Evolutionary conservation across 176 grass and related monocot genomes (phyloP).

Genomic region (Avena atlantica): DNA sequence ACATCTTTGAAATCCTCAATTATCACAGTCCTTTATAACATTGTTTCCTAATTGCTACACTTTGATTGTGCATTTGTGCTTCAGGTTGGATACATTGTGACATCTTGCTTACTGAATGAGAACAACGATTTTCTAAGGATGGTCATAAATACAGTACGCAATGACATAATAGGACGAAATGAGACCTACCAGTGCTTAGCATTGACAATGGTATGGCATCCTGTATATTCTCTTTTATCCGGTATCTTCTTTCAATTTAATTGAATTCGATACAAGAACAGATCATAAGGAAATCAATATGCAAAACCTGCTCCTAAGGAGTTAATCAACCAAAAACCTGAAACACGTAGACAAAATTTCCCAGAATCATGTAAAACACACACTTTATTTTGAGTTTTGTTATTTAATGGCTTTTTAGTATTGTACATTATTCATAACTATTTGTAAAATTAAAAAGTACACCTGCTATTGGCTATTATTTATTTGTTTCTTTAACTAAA

Average conservation of each 20-base stretch:
- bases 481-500: conserved; percentile 39
- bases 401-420: conserved; percentile 11
- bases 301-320: neutral
- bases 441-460: neutral
- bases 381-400: conserved; percentile 10
- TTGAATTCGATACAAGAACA: conserved; percentile 28
- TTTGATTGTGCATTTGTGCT: conserved; percentile 37
- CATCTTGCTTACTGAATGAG: conserved; percentile 94
- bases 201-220: conserved; percentile 87
- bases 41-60: conserved; percentile 33
- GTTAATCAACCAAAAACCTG: conserved; percentile 27
- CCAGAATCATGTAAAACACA: conserved; percentile 24
- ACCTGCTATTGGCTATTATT: neutral
- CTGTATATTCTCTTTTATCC: conserved; percentile 32
- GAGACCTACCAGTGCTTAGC: conserved; percentile 98
- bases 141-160: conserved; percentile 98
- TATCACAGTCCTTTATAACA: neutral
- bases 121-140: conserved; percentile 96
- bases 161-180: conserved; percentile 99
- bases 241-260: conserved; percentile 22
- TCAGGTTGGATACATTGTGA: conserved; percentile 98
- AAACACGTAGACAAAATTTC: neutral
- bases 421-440: neutral
- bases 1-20: conserved; percentile 35
- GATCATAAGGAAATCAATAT: conserved; percentile 14